Evolutionary conservation across 164 flowering plant genomes (phyloP), one percentile per base, ranked within the genome.

Genomic region (Warburgia ugandensis): DNA sequence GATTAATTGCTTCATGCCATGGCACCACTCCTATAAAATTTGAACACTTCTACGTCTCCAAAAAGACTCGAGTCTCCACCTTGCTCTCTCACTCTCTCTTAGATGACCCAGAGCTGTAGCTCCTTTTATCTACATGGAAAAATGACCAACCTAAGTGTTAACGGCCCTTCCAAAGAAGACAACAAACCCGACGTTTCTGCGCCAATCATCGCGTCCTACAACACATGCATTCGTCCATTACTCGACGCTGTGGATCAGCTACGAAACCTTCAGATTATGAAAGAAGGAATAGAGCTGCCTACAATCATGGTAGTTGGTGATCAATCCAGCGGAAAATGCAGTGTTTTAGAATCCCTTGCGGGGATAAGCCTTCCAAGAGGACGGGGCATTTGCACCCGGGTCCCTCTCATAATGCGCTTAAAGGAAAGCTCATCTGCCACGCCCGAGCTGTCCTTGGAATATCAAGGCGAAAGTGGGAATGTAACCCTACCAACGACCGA

Each of bases 401-500:
- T 57, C 13, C 61, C 61, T 1, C 61, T 57, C 46, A 39, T 57
- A 23, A 48, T 47, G 47, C 35, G 53, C 5, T 38, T 56, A 11
- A 52, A 57, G 27, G 29, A 47, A 21, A 28, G 37, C 33, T 29
- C 29, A 23, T 1, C 16, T 25, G n/a, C 16, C 13, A 13, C 19
- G 3, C 39, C 45, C 5, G 36, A 47, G 19, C 30, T 56, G n/a
- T 21, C 13, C 28, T 39, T 70, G 27, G 65, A 66, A 45, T 62
- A 39, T 46, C 28, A 55, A 17, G 60, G 56, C 21, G 64, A 57
- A 31, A 12, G n/a, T n/a, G n/a, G n/a, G n/a, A n/a, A n/a, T n/a
- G n/a, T n/a, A n/a, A n/a, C 46, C 6, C 55, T 71, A 1, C 43
- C 13, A 0, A 65, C 73, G 0, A 55, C 68, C 10, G 73, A 68